Evolutionary conservation across 2,329 filamentous ascomycete species (phyloP), one percentile per base, ranked within the genome.

Genomic region (Pseudogymnoascus sp.): DNA sequence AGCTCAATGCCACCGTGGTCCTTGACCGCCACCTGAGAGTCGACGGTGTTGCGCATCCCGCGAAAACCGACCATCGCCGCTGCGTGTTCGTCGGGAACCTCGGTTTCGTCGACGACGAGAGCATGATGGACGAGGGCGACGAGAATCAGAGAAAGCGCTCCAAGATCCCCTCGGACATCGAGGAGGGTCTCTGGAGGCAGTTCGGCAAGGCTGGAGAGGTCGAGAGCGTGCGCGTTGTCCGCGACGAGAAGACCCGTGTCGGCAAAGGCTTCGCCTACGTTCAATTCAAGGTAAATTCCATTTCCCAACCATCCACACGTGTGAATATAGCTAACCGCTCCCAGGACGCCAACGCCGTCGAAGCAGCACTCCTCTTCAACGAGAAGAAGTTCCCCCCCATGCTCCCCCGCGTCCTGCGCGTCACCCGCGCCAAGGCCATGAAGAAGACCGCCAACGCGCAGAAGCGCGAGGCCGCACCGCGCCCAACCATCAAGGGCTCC

Each of bases 251-350:
- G 68, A 99, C 96, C 6, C 86, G 96, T 60, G 91, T 99, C 31
- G 92, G 95, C 71, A 99, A 99, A 74, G 95, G 95, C 4, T 91
- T 99, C 72, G 96, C 96, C 66, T 99, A 99, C 72, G 93, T 99
- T 14, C 95, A 99, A 73, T 99, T 99, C 76, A 85, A 88, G 72
- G 85, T 86, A 70, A 78, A 79, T 75, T 50, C 35, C 60, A 3
- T 26, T 26, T 31, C 44, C 14, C 29, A 8, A 16, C 60, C 33
- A 24, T 62, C 61, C 59, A 26, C 38, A 26, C 19, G 35, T 37
- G 13, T 63, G 29, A 37, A 37, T 59, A 53, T 53, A 40, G 60
- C 68, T 72, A 66, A 72, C 64, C 59, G 47, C 14, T 38, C 29
- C 6, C 70, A 88, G 80, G 91, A 97, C 70, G 85, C 82, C 66